Base-by-base conservation (phyloP, 371 early-diverging fungal genomes). In the Syncephalastrum sp. region DNA sequence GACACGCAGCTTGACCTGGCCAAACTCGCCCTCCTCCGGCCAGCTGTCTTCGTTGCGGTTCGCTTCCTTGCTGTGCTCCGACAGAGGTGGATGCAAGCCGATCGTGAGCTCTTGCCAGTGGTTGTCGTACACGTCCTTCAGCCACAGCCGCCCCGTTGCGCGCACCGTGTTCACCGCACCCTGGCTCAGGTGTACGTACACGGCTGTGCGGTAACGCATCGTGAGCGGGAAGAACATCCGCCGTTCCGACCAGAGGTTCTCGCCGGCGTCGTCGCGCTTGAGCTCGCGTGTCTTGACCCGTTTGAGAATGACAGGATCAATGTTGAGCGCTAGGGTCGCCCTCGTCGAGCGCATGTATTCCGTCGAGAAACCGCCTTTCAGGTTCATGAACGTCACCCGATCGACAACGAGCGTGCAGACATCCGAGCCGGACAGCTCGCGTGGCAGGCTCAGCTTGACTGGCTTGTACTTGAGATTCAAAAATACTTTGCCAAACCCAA, bases 391-490 rank as follows among this genome's bases (percentile, higher is more conserved):
- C 4, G 42, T 23, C 3, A 69, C 56, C 19, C 52, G 56, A 21
- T 69, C 62, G 21, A 72, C 56, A 7, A 72, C 52, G 21, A 72
- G 54, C 10, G 72, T 72, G 5, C 67, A 69, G 1, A 72, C 67
- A 38, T 69, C 70, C 58, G 70, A 56, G 15, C 70, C 70, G 16
- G 48, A 47, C 0, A 65, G 25, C 19, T 65, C 63, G 16, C 52
- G 60, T 33, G 72, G 67, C 7, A 72, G 38, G 0, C 52, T 44
- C 47, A 72, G 21, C 44, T 72, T 72, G 16, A 72, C 50, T 12
- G 72, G 72, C 38, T 72, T 72, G 50, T 61, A 72, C 5, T 58
- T 66, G 6, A 72, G 33, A 25, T 57, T 56, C 12, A 72, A 27
- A 1, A 61, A 38, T 0, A 72, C 52, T 51, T 66, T 69, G 7